Conservation (phyloP, 1,139 yeast genomes). For the Pichia sp. region DNA sequence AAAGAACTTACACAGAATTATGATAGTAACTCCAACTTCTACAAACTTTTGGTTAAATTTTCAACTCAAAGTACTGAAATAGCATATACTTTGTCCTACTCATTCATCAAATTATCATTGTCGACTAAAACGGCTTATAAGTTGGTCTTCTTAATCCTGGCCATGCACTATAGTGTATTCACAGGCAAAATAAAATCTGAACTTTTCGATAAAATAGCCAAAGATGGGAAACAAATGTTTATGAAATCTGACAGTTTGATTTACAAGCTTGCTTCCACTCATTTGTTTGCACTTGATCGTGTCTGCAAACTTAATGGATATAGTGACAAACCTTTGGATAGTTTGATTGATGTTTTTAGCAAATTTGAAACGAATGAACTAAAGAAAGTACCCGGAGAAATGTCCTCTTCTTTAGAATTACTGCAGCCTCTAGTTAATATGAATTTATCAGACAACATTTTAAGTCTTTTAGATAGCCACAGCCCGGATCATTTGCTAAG, state of each 20-base stretch:
- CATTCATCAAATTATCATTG: conserved; percentile 12
- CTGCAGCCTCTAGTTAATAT: neutral
- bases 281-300: conserved; percentile 3
- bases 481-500: neutral
- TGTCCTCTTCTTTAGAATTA: neutral
- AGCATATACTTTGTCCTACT: neutral
- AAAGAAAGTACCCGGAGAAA: neutral
- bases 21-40: conserved; percentile 1
- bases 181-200: conserved; percentile 1
- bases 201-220: conserved; percentile 8
- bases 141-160: conserved; percentile 12
- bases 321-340: neutral
- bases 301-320: neutral
- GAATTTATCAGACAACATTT: neutral
- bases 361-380: neutral
- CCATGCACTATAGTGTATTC: conserved; percentile 13
- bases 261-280: conserved; percentile 12
- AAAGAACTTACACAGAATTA: neutral
- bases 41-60: neutral
- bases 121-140: conserved; percentile 16
- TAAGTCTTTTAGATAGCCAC: neutral
- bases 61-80: neutral
- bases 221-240: conserved; percentile 19
- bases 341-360: neutral
- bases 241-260: conserved; percentile 10